Evolutionary conservation across 768 basidiomycete genomes (phyloP), one percentile per base, ranked within the genome.

Genomic region (Leccinum uliginosum): DNA sequence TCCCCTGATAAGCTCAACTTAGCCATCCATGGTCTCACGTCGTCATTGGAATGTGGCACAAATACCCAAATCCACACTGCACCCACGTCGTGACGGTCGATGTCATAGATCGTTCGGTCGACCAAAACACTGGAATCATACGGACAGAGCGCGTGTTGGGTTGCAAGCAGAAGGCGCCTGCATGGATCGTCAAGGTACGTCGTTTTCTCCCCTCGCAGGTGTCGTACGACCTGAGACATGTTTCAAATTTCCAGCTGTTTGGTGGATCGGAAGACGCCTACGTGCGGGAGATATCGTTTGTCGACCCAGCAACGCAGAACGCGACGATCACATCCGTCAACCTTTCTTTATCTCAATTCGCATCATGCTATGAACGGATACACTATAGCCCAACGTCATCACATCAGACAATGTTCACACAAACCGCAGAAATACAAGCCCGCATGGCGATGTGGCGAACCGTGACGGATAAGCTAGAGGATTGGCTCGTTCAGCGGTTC

Each of bases 21-120:
- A 97, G 93, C 59, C 91, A 93, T 68, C 81, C 92, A 43, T 95
- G 93, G 87, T 80, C 86, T 58, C 91, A 93, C 76, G 92, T 95
- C 63, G 85, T 93, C 59, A 87, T 89, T 67, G 91, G 90, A 61
- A 90, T 96, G 81, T 94, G 92, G 89, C 86, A 88, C 62, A 97
- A 97, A 80, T 97, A 97, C 73, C 94, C 94, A 51, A 96, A 96
- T 71, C 88, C 93, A 53, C 89, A 89, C 66, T 93, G 91, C 74
- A 82, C 88, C 23, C 92, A 93, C 71, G 92, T 93, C 62, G 78
- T 92, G 62, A 89, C 88, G 61, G 82, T 93, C 67, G 91, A 93
- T 72, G 92, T 93, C 27, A 59, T 96, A 55, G 89, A 93, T 75
- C 86, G 94, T 60, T 81, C 86, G 12, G 80, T 96, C 12, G 86